Conservation (phyloP, 257 asterid genomes). For the Petunia secreta region DNA sequence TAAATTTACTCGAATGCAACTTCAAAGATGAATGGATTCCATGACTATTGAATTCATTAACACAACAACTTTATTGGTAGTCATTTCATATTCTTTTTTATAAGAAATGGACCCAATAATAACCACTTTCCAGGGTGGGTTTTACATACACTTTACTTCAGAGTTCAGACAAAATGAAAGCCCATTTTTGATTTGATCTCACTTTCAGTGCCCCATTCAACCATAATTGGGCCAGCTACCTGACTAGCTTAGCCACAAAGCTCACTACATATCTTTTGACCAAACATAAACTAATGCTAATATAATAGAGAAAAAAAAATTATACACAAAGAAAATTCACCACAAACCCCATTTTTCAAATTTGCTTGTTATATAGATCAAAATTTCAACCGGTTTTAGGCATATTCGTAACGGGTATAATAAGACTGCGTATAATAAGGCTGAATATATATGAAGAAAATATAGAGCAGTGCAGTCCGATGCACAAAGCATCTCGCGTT, state of each 20-base stretch:
- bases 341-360: neutral
- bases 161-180: constrained; percentile 21
- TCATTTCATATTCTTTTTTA: constrained; percentile 11
- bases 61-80: constrained; percentile 1
- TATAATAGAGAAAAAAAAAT: neutral
- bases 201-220: constrained; percentile 5
- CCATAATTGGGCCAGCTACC: constrained; percentile 9
- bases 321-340: neutral
- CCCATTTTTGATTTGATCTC: neutral
- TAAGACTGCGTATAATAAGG: neutral
- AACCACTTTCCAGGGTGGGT: constrained; percentile 41
- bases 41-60: constrained; percentile 29
- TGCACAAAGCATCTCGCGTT: no score
- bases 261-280: neutral
- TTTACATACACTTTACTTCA: constrained; percentile 3
- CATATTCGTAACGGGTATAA: neutral
- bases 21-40: constrained; percentile 33
- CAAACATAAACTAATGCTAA: neutral
- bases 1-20: neutral
- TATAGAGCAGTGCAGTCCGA: no score
- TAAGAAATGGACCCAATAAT: constrained; percentile 33
- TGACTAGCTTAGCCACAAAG: neutral
- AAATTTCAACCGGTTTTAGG: neutral
- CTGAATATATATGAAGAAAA: no score
- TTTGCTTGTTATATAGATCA: neutral